phyloP scores from a whole-genome alignment of 768 basidiomycete genomes.

The Exsudoporus frostii region DNA sequence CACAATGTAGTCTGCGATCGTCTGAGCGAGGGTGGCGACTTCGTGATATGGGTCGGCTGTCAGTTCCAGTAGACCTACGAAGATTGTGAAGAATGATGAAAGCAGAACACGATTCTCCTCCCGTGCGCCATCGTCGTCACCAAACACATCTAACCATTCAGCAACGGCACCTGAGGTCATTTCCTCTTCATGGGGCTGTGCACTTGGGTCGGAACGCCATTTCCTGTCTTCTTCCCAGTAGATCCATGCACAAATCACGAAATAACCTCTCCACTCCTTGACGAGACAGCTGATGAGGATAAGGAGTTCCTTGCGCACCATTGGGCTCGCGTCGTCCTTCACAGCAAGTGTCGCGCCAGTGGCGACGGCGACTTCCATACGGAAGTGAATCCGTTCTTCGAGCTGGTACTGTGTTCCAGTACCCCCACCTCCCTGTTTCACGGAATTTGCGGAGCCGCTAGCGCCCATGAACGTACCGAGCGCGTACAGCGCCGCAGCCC shows the following conservation, averaged over 20 bases:
- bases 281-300: conserved; percentile 90
- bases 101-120: conserved; percentile 81
- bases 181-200: conserved; percentile 58
- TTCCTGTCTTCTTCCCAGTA: conserved; percentile 90
- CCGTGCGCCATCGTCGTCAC: conserved; percentile 60
- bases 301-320: conserved; percentile 93
- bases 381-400: conserved; percentile 75
- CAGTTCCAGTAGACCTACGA: conserved; percentile 81
- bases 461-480: conserved; percentile 93
- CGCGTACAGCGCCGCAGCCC: conserved; percentile 87
- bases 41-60: conserved; percentile 92
- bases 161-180: conserved; percentile 65
- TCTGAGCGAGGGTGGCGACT: conserved; percentile 87
- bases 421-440: conserved; percentile 76
- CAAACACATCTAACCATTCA: conserved; percentile 75
- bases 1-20: conserved; percentile 88
- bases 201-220: conserved; percentile 43
- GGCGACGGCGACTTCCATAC: conserved; percentile 89
- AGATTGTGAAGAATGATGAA: conserved; percentile 94
- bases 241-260: conserved; percentile 94
- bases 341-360: conserved; percentile 86
- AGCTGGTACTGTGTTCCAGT: conserved; percentile 75
- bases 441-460: conserved; percentile 66
- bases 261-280: conserved; percentile 95
- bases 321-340: conserved; percentile 92